Conservation (phyloP, 768 basidiomycete genomes). For the Mycena pura region DNA sequence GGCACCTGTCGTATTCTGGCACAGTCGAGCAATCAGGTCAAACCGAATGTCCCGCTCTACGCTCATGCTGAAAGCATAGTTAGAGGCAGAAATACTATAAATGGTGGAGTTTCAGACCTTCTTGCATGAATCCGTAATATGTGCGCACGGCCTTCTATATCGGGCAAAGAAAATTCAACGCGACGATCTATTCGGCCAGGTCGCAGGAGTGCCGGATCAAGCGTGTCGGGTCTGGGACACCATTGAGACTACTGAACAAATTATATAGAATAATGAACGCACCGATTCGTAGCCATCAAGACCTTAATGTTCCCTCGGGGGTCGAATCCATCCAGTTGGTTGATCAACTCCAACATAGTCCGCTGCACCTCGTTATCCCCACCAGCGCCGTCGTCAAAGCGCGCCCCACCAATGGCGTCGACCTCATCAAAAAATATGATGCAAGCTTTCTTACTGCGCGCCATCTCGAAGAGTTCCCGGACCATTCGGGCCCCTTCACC, state of each 20-base stretch:
- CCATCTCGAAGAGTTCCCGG: constrained; percentile 98
- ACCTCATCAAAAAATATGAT: constrained; percentile 99
- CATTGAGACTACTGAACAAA: neutral
- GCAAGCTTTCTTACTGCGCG: constrained; percentile 96
- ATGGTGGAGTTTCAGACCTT: constrained; percentile 58
- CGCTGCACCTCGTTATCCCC: constrained; percentile 99
- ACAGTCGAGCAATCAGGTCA: constrained; percentile 94
- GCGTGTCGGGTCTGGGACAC: constrained; percentile 83
- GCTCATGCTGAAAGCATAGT: constrained; percentile 75
- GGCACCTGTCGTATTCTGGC: constrained; percentile 99
- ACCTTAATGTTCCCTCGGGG: constrained; percentile 99
- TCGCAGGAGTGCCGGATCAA: constrained; percentile 94
- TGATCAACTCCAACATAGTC: constrained; percentile 99
- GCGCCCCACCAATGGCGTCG: constrained; percentile 96
- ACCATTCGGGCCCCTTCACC: constrained; percentile 99
- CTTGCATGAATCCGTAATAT: constrained; percentile 97
- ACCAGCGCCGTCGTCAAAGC: constrained; percentile 98
- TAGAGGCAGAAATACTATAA: neutral
- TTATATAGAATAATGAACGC: constrained; percentile 32
- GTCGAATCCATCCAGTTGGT: constrained; percentile 98
- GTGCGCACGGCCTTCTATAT: constrained; percentile 95
- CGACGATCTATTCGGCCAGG: constrained; percentile 96
- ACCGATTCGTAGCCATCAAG: constrained; percentile 98
- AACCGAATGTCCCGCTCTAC: constrained; percentile 97
- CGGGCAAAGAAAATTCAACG: constrained; percentile 95